Conservation (phyloP, 805 yeast genomes). For the Metschnikowia peoriensis region DNA sequence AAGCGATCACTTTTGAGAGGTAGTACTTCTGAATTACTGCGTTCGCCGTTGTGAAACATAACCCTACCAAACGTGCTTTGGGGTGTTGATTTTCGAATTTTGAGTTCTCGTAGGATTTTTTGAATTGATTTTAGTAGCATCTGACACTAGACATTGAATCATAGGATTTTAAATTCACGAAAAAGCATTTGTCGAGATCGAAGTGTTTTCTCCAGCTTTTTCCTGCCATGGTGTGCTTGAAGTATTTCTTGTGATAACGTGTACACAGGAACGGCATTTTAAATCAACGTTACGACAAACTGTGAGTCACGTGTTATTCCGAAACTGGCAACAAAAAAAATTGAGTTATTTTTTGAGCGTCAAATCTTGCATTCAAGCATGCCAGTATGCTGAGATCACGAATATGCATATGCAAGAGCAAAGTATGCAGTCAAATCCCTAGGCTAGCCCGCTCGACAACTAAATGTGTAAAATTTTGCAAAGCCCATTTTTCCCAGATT, state of each 20-base stretch:
- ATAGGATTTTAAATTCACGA: too few relatives aligned
- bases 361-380: slow-evolving; percentile 1
- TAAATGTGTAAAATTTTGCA: not conserved
- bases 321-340: slow-evolving; percentile 4
- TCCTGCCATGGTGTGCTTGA: too few relatives aligned
- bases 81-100: too few relatives aligned
- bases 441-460: not conserved
- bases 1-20: too few relatives aligned
- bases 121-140: too few relatives aligned
- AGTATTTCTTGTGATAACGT: not conserved
- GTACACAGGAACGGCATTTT: not conserved
- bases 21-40: too few relatives aligned
- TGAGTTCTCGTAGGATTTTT: too few relatives aligned
- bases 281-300: not conserved
- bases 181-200: too few relatives aligned
- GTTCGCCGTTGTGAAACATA: too few relatives aligned
- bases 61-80: too few relatives aligned
- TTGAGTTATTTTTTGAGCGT: slow-evolving; percentile 6
- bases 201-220: too few relatives aligned
- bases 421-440: not conserved
- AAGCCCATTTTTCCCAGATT: not conserved
- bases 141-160: too few relatives aligned
- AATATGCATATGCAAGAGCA: not conserved
- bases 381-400: not conserved
- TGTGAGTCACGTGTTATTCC: slow-evolving; percentile 1